Base-by-base conservation (phyloP, 495 filamentous ascomycete genomes). In the Neurospora sp. region DNA sequence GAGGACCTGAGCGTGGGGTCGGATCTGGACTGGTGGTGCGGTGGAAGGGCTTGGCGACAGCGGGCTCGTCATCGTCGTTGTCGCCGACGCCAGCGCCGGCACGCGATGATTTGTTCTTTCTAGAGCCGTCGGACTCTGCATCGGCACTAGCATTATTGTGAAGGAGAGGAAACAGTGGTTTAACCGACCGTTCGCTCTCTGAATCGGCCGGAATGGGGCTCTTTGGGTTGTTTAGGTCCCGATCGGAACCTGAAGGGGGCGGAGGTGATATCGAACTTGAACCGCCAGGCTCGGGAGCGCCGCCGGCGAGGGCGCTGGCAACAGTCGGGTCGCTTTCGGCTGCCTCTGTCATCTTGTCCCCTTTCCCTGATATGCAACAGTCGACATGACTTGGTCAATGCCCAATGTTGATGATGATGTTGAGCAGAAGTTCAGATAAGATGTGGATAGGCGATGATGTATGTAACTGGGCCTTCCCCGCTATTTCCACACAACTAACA, bases 11-110 rank as follows among this genome's bases (percentile, higher is more conserved):
- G 71, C 68, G 82, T 72, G 22, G 78, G 3, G 76, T 69, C n/a
- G 84, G 83, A 70, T 83, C 83, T 22, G 87, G 90, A 78, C 87
- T 91, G 41, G 80, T 84, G 44, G 85, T 90, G 73, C 90, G 83
- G 65, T 88, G 83, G 74, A 93, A 92, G 40, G 89, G 90, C 69
- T 83, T 83, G 5, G 90, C 88, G 39, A 89, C 83, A 20, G 86
- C 84, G 22, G 87, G 87, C 75, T 92, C 89, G 71, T 93, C 90
- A 40, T 90, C 89, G 71, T 89, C 89, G 69, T 88, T 87, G 70
- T 86, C 87, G 44, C 81, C 75, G 74, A 77, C 78, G 72, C 77
- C 76, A 42, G 70, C 70, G 8, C 75, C 69, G 9, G 78, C 71
- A 17, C 41, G 53, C 27, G 53, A 65, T 27, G 53, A 65, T 3